Evolutionary conservation across 2,329 filamentous ascomycete species (phyloP).

Genomic region (Cordyceps cicadae): DNA sequence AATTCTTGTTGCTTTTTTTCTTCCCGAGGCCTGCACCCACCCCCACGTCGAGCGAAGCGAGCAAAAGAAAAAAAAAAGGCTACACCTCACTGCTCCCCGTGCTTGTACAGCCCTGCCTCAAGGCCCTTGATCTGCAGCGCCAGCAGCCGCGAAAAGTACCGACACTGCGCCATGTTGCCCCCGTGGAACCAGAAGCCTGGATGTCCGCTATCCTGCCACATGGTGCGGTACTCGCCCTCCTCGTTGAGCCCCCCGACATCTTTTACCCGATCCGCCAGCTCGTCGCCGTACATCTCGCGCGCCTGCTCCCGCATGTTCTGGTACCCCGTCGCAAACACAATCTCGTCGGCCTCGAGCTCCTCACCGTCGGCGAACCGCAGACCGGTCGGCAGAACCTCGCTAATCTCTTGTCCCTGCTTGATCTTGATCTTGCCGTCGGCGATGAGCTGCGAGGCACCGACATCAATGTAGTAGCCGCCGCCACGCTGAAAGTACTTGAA

Average conservation of each 20-base stretch:
- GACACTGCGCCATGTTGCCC: constrained; percentile 54
- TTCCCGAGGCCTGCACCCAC: too few species aligned
- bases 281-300: constrained; percentile 52
- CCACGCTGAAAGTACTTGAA: constrained; percentile 55
- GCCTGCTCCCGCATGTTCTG: constrained; percentile 60
- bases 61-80: not conserved
- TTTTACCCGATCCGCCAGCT: constrained; percentile 47
- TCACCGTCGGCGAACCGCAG: constrained; percentile 45
- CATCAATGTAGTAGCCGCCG: constrained; percentile 64
- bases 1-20: too few species aligned
- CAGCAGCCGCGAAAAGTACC: constrained; percentile 49
- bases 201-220: constrained; percentile 54
- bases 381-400: constrained; percentile 37
- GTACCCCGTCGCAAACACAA: constrained; percentile 57
- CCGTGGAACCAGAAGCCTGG: constrained; percentile 60
- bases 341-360: constrained; percentile 51
- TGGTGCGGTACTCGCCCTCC: constrained; percentile 46
- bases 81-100: constrained; percentile 26
- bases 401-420: constrained; percentile 49
- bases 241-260: constrained; percentile 57
- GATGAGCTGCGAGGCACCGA: constrained; percentile 55
- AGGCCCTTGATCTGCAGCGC: constrained; percentile 44
- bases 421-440: constrained; percentile 56
- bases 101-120: constrained; percentile 29
- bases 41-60: not conserved